Conservation (phyloP, 1,284 basidiomycete genomes). For the Austroboletus niveus region DNA sequence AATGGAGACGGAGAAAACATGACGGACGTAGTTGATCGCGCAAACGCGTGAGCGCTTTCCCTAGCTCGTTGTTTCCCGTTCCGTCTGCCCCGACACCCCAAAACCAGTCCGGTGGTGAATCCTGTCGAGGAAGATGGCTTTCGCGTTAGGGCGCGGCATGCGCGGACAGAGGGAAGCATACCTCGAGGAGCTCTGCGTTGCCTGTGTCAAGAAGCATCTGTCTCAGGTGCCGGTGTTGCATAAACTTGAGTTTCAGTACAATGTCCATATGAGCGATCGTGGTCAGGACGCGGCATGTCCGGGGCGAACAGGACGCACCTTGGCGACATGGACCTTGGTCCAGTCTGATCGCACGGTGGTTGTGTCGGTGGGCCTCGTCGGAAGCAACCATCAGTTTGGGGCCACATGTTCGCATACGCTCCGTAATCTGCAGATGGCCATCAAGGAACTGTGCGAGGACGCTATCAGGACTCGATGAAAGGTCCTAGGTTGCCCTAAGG, state of each 20-base stretch:
- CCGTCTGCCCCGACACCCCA: constrained; percentile 43
- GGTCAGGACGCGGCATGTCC: background rate
- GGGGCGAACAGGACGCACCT: constrained; percentile 14
- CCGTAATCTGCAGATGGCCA: too few species aligned
- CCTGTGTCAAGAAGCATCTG: constrained; percentile 37
- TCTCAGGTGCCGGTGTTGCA: constrained; percentile 39
- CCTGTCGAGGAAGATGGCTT: constrained; percentile 11
- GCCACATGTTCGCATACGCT: constrained; percentile 18
- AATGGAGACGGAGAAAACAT: background rate
- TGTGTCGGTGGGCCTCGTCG: constrained; percentile 34
- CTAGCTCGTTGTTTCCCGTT: constrained; percentile 42
- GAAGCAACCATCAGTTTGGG: constrained; percentile 32
- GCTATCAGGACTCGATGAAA: too few species aligned
- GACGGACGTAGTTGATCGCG: constrained; percentile 27
- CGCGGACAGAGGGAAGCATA: constrained; percentile 7
- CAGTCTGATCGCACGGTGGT: constrained; percentile 33
- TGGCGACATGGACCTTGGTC: constrained; percentile 30
- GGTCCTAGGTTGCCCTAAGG: too few species aligned
- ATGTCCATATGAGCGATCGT: constrained; percentile 36
- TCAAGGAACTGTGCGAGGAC: constrained; percentile 23
- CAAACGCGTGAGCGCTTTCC: constrained; percentile 40
- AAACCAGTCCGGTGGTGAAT: constrained; percentile 41
- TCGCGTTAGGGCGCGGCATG: background rate
- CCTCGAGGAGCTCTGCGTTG: constrained; percentile 35
- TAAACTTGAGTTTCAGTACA: constrained; percentile 41